phyloP scores from a whole-genome alignment of 1,139 yeast genomes.

The Suhomyces kunorum region DNA sequence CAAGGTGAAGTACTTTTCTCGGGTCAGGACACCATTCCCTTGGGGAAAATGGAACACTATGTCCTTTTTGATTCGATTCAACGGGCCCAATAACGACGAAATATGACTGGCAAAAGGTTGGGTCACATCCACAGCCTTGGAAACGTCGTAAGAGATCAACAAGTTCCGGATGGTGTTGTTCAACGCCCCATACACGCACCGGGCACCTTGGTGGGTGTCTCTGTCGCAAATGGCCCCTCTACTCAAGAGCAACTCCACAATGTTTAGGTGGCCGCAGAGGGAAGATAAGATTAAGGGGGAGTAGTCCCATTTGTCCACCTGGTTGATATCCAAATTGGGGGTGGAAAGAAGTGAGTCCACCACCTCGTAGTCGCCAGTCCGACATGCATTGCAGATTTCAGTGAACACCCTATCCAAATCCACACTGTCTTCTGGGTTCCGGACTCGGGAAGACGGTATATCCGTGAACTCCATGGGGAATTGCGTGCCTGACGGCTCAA shows the following conservation, averaged over 20 bases:
- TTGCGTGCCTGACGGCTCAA: too few species aligned
- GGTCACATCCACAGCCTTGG: constrained; percentile 65
- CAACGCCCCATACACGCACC: constrained; percentile 78
- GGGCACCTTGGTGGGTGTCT: constrained; percentile 77
- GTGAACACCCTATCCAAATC: constrained; percentile 27
- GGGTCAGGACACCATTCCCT: constrained; percentile 17
- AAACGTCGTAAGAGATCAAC: constrained; percentile 60
- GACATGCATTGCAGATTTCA: constrained; percentile 64
- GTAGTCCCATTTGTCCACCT: constrained; percentile 71
- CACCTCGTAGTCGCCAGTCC: constrained; percentile 64
- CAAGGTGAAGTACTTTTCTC: constrained; percentile 25
- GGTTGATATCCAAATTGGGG: constrained; percentile 59
- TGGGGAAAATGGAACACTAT: constrained; percentile 32
- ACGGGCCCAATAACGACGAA: constrained; percentile 46
- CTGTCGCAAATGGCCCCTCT: constrained; percentile 78
- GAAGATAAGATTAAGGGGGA: constrained; percentile 74
- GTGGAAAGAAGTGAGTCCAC: constrained; percentile 58
- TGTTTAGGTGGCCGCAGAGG: constrained; percentile 67
- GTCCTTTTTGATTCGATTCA: constrained; percentile 37
- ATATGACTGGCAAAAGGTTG: constrained; percentile 78
- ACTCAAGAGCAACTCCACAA: constrained; percentile 57
- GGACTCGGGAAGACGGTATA: constrained; percentile 11
- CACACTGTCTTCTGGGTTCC: not conserved
- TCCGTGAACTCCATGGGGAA: constrained; percentile 14
- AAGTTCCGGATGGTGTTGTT: constrained; percentile 64